Conservation (phyloP, 1,284 basidiomycete species). For the Trametes pubescens region DNA sequence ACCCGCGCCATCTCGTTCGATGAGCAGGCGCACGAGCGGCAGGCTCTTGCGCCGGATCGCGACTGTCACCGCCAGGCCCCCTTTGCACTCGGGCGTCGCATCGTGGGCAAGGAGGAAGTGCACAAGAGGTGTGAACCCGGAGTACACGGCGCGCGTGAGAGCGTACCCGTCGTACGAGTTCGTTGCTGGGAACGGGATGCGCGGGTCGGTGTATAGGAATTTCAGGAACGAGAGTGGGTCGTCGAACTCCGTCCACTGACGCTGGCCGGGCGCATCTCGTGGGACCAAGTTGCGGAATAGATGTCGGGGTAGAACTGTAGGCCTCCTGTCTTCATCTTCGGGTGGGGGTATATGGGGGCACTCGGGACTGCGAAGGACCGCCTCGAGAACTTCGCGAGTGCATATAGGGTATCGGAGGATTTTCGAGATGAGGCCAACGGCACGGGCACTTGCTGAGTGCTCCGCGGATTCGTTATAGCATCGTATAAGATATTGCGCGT, state of each 20-base stretch:
- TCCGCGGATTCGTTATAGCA: constrained; percentile 36
- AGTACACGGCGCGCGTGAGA: constrained; percentile 77
- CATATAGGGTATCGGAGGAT: constrained; percentile 74
- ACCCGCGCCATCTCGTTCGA: constrained; percentile 60
- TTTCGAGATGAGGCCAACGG: constrained; percentile 50
- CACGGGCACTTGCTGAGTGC: constrained; percentile 18
- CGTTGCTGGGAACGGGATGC: constrained; percentile 51
- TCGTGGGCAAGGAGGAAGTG: constrained; percentile 74
- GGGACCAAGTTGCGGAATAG: constrained; percentile 63
- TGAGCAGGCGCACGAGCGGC: constrained; percentile 71
- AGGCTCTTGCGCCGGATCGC: constrained; percentile 80
- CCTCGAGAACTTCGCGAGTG: constrained; percentile 60
- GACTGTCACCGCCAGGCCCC: constrained; percentile 70
- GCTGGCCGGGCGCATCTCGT: constrained; percentile 41
- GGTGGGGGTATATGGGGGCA: constrained; percentile 20
- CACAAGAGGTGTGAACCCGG: constrained; percentile 68
- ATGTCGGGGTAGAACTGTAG: constrained; percentile 62
- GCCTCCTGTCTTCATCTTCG: constrained; percentile 10
- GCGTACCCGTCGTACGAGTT: constrained; percentile 82
- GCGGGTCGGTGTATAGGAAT: constrained; percentile 56
- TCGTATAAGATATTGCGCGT: constrained; percentile 66
- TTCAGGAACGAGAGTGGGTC: constrained; percentile 69
- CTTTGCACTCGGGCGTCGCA: constrained; percentile 71
- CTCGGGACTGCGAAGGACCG: constrained; percentile 48
- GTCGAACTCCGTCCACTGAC: constrained; percentile 48